A percentile compares a stretch with the other conserved stretches of the same genome.
Conservation (phyloP, 1,284 basidiomycete species). For the Kalmanozyma brasiliensis region DNA sequence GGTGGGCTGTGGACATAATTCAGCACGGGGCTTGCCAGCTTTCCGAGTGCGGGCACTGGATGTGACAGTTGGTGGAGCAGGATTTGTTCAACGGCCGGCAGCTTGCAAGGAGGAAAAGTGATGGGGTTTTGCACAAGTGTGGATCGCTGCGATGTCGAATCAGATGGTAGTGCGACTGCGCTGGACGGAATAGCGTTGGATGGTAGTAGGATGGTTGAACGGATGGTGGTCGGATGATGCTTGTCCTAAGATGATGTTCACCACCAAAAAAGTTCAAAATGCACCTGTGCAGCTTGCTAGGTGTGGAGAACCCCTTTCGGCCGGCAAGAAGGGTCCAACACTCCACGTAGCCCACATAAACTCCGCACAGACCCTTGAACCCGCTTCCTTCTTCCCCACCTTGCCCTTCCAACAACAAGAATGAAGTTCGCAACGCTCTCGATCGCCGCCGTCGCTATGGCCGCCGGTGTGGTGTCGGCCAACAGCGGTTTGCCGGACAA, state of each 20-base stretch:
- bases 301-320: constrained; percentile 18
- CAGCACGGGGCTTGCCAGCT: no score
- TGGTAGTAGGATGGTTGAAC: not conserved
- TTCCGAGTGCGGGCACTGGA: no score
- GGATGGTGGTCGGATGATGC: not conserved
- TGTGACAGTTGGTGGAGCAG: no score
- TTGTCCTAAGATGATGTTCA: no score
- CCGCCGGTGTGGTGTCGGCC: constrained; percentile 43
- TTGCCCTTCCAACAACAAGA: not conserved
- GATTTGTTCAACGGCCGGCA: no score
- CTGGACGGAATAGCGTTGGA: no score
- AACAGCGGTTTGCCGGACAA: constrained; percentile 37
- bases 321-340: constrained; percentile 27
- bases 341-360: constrained; percentile 31
- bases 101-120: no score
- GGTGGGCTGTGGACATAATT: constrained; percentile 65
- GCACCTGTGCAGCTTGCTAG: no score
- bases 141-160: no score
- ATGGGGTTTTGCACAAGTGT: no score
- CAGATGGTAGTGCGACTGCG: no score
- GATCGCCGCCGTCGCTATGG: constrained; percentile 17
- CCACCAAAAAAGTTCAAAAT: not conserved
- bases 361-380: constrained; percentile 10
- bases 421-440: constrained; percentile 21
- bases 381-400: constrained; percentile 8